These are phyloP conservation scores for Epichloe elymi DNA, from an alignment of 2,329 filamentous ascomycete genomes.

Conservation along the genomic window DNA sequence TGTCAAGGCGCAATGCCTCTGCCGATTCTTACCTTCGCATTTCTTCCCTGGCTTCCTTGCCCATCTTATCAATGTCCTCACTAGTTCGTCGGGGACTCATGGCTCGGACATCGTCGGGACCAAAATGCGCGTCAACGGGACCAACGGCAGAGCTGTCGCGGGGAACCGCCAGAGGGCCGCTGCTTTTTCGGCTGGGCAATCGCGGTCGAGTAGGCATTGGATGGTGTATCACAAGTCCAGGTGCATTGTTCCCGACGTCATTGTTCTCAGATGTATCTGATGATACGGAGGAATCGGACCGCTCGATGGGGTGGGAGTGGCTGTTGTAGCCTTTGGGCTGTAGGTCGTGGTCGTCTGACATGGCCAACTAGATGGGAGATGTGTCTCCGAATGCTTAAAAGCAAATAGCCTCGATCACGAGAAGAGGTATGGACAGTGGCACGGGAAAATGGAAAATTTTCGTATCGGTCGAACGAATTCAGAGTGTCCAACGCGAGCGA, in stretches of 20 bases:
- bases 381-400: too few species aligned
- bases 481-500: neutral
- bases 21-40: constrained; percentile 37
- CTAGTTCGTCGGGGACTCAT: constrained; percentile 91
- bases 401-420: too few species aligned
- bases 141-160: constrained; percentile 63
- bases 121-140: constrained; percentile 60
- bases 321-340: constrained; percentile 12
- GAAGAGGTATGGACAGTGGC: too few species aligned
- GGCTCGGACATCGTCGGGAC: constrained; percentile 76
- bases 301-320: constrained; percentile 22
- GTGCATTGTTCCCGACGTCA: constrained; percentile 17
- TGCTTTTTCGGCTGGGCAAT: constrained; percentile 62
- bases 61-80: constrained; percentile 79
- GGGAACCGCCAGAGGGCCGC: constrained; percentile 70
- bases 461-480: too few species aligned
- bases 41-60: constrained; percentile 64
- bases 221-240: constrained; percentile 34
- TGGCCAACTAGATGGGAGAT: neutral
- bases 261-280: constrained; percentile 22
- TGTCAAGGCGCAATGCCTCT: neutral
- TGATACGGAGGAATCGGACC: constrained; percentile 24
- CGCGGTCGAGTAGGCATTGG: constrained; percentile 48
- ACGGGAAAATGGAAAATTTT: neutral
- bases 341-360: constrained; percentile 13